These are phyloP conservation scores for Fusarium sp. DNA, from an alignment of 2,329 filamentous ascomycete genomes.

Conservation along the genomic window DNA sequence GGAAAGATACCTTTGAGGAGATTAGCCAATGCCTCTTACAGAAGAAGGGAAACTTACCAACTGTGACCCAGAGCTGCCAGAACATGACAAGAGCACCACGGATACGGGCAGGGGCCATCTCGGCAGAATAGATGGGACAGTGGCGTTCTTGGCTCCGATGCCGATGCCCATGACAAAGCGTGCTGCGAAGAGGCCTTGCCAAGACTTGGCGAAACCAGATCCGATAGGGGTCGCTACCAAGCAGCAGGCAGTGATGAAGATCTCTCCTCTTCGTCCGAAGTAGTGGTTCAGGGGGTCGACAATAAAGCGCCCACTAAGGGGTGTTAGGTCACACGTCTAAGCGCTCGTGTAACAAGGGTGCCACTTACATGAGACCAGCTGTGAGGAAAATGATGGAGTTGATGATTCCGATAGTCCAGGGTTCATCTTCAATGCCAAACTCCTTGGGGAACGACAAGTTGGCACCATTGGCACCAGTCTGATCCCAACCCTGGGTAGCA, in stretches of 20 bases:
- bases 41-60: background rate
- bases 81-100: constrained; percentile 83
- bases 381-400: constrained; percentile 52
- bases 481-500: constrained; percentile 72
- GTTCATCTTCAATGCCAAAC: constrained; percentile 55
- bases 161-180: constrained; percentile 77
- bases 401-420: constrained; percentile 54
- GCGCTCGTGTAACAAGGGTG: background rate
- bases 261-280: constrained; percentile 75
- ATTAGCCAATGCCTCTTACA: background rate
- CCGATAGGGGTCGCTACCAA: constrained; percentile 53
- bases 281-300: constrained; percentile 71
- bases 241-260: constrained; percentile 69
- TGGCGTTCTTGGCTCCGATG: constrained; percentile 73
- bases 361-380: constrained; percentile 69
- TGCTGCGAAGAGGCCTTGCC: constrained; percentile 74
- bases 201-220: constrained; percentile 68
- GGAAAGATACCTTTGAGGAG: constrained; percentile 48
- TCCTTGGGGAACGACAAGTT: constrained; percentile 68
- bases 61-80: constrained; percentile 64
- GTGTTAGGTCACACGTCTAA: constrained; percentile 1
- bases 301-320: constrained; percentile 38
- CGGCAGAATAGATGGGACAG: constrained; percentile 80
- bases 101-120: constrained; percentile 74
- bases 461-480: constrained; percentile 72